Evolutionary conservation across 192 early-diverging fungal species (phyloP).

Genomic region (Mortierella claussenii): DNA sequence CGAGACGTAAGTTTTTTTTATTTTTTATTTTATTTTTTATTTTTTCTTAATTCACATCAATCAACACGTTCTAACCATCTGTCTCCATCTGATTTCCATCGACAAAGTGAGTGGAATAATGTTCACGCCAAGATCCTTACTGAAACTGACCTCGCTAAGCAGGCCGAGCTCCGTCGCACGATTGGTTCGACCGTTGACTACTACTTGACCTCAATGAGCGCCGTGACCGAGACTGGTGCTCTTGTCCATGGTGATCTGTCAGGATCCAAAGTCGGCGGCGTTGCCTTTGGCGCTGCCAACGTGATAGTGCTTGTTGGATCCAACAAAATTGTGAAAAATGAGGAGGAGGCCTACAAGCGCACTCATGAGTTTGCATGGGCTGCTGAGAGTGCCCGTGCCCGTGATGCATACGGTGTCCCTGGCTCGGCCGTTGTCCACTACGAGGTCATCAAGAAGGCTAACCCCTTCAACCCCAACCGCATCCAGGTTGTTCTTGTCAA

Average conservation of each 20-base stretch:
- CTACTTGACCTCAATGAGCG: conserved; percentile 45
- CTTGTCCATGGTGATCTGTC: conserved; percentile 39
- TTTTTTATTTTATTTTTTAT: not conserved
- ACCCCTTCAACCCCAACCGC: conserved; percentile 40
- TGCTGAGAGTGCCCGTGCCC: conserved; percentile 48
- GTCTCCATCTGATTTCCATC: not conserved
- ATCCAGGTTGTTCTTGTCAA: conserved; percentile 47
- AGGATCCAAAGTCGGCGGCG: conserved; percentile 52
- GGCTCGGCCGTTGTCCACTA: conserved; percentile 24
- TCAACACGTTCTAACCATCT: not conserved
- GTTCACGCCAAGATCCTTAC: conserved; percentile 41
- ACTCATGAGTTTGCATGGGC: conserved; percentile 34
- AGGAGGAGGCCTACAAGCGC: conserved; percentile 36
- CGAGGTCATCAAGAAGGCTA: conserved; percentile 30
- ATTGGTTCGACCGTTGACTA: conserved; percentile 51
- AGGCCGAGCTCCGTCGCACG: conserved; percentile 41
- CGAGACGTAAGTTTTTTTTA: conserved; percentile 32
- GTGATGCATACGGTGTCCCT: conserved; percentile 44
- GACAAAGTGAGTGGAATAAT: conserved; percentile 39
- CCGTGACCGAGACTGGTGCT: conserved; percentile 53
- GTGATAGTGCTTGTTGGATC: conserved; percentile 46
- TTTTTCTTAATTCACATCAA: not conserved
- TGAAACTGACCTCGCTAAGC: conserved; percentile 45
- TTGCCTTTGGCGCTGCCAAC: conserved; percentile 39
- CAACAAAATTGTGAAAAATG: conserved; percentile 58